phyloP scores from a whole-genome alignment of 2,329 filamentous ascomycete species.

The Fusarium beomiforme region DNA sequence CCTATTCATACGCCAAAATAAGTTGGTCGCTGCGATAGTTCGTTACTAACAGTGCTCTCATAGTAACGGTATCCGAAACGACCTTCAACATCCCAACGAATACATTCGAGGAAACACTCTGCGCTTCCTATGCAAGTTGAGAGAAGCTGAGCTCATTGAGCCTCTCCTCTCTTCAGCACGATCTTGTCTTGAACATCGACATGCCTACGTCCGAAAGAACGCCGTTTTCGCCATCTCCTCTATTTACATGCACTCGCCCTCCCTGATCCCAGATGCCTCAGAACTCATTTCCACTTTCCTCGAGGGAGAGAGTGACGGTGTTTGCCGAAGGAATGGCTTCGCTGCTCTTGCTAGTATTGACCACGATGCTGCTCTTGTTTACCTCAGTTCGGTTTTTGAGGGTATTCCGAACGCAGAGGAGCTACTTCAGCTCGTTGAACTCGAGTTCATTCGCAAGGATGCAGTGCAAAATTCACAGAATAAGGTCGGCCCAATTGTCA shows the following conservation, averaged over 20 bases:
- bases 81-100: slow-evolving; percentile 97
- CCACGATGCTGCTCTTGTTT: slow-evolving; percentile 90
- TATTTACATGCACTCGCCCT: slow-evolving; percentile 90
- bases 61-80: slow-evolving; percentile 97
- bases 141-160: slow-evolving; percentile 95
- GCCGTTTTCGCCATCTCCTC: slow-evolving; percentile 94
- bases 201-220: slow-evolving; percentile 98
- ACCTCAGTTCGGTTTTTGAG: slow-evolving; percentile 89
- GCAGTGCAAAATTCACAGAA: slow-evolving; percentile 94
- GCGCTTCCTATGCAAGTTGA: slow-evolving; percentile 95
- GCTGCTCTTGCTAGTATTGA: slow-evolving; percentile 90
- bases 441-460: slow-evolving; percentile 98
- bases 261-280: slow-evolving; percentile 92
- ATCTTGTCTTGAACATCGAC: slow-evolving; percentile 92
- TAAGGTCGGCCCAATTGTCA: slow-evolving; percentile 69
- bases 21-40: not conserved
- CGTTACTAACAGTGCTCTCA: slow-evolving; percentile 14
- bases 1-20: not conserved
- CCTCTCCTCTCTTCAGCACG: slow-evolving; percentile 92
- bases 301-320: slow-evolving; percentile 89
- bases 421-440: slow-evolving; percentile 88
- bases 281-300: slow-evolving; percentile 92
- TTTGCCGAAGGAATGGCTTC: slow-evolving; percentile 98
- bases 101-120: slow-evolving; percentile 98
- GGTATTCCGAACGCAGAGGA: slow-evolving; percentile 95